phyloP scores from a whole-genome alignment of 2,329 filamentous ascomycete species.

The Leptographium lundbergii region DNA sequence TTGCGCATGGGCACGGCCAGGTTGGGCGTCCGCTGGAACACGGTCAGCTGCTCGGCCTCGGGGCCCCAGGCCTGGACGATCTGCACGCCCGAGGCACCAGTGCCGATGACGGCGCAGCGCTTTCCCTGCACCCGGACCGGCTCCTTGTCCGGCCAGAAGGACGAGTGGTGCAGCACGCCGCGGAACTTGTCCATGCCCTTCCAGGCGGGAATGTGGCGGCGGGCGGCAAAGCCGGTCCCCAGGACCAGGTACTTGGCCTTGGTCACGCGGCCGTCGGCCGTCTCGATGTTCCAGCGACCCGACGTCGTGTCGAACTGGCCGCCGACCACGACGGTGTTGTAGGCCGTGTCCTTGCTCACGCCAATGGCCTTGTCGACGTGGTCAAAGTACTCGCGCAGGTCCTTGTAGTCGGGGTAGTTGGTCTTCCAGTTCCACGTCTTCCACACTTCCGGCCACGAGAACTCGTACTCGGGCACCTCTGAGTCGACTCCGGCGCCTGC shows the following conservation, averaged over 20 bases:
- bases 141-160: constrained; percentile 45
- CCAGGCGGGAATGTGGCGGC: constrained; percentile 48
- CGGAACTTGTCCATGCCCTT: constrained; percentile 46
- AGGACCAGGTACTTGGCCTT: constrained; percentile 39
- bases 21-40: constrained; percentile 58
- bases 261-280: constrained; percentile 33
- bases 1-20: constrained; percentile 49
- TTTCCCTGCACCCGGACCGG: constrained; percentile 43
- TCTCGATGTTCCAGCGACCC: constrained; percentile 37
- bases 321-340: constrained; percentile 40
- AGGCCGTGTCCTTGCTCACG: constrained; percentile 43
- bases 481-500: constrained; percentile 36
- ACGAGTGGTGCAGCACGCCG: constrained; percentile 46
- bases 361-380: constrained; percentile 41
- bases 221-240: constrained; percentile 44
- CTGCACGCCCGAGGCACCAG: constrained; percentile 52
- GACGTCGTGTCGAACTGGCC: constrained; percentile 35
- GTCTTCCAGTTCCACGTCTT: constrained; percentile 44
- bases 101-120: constrained; percentile 49
- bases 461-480: constrained; percentile 39
- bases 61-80: constrained; percentile 48
- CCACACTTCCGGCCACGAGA: constrained; percentile 36
- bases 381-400: constrained; percentile 46
- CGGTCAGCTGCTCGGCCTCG: constrained; percentile 35
- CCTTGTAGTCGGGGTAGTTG: constrained; percentile 36